Base-by-base conservation (phyloP, 495 filamentous ascomycete species). In the Cladorrhinum samala region DNA sequence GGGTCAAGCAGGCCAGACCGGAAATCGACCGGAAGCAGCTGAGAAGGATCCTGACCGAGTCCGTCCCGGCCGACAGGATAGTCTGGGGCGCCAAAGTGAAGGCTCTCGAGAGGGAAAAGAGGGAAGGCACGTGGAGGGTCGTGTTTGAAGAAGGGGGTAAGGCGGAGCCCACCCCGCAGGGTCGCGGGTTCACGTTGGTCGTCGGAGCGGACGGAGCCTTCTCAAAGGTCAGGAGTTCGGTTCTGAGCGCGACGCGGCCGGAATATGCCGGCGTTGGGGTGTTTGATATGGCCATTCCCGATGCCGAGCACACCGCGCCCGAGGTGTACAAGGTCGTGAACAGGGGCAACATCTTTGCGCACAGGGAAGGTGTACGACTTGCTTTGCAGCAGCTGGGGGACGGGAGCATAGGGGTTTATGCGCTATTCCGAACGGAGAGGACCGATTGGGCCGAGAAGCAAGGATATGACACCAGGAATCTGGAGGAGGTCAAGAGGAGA, bases 151-250 rank as follows among this genome's bases (percentile, higher is more conserved):
- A 59, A 52, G 2, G 55, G 55, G 20, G 41, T 55, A 33, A 33
- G 11, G 27, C 11, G 27, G 11, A 33, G 27, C n/a, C n/a, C n/a
- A n/a, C n/a, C n/a, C n/a, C n/a, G n/a, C n/a, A n/a, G n/a, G n/a
- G n/a, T n/a, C n/a, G 27, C 11, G 27, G 58, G 14, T 77, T 67
- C 46, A 70, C 75, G 46, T 58, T 79, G 18, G 57, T 77, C 13
- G 53, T 79, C 38, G 76, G 74, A 3, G 72, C 73, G 17, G 73
- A 77, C 44, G 75, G 75, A 2, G 72, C 68, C 4, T 78, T 68
- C 68, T 68, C 63, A 54, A 73, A 71, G 51, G 66, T 73, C 14
- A 62, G 71, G 43, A 47, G 39, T 18, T 6, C 45, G 14, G 42
- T 53, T 20, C 47, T 74, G 27, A 52, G 67, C 19, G 52, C 39